Base-by-base conservation (phyloP, 23 red algal species). In the Chondrus crispus region DNA sequence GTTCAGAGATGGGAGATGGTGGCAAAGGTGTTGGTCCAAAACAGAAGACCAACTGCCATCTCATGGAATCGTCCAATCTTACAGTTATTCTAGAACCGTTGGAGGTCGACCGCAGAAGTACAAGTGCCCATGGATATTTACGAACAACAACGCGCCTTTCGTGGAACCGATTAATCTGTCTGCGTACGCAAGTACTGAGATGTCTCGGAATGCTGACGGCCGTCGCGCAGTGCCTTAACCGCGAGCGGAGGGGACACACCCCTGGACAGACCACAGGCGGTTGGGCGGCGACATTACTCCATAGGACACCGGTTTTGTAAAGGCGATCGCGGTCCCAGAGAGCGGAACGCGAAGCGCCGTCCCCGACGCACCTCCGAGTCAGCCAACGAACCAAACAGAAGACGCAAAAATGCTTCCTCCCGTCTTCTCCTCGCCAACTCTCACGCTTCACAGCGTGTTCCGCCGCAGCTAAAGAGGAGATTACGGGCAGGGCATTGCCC, bases 121-220 rank as follows among this genome's bases (percentile, higher is more conserved):
- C 51, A 24, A 73, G 41, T 36, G 87, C 50, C 82, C 68, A 37
- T 94, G 92, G 92, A 94, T 94, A 83, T 94, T 80, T 55, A 54
- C 83, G 1, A 30, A 69, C 19, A 24, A 47, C 37, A 33, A 26
- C 29, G 72, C 29, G 24, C 83, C 83, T 54, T 94, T 94, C 68
- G 41, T 37, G 49, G 74, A 94, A 55, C 54, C 42, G 2, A 5
- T 7, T 4, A 68, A 81, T 16, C 57, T 48, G 37, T 32, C 80
- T 43, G 47, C 64, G 32, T 50, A 78, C 28, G 92, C 92, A 39
- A 76, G 88, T 62, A 87, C 81, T 5, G 48, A 70, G 38, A 51
- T 88, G 10, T 81, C 48, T 9, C 88, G 83, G 82, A 94, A 94
- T 70, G 46, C 12, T 18, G 57, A 94, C 47, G 92, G 92, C 24